phyloP scores from a whole-genome alignment of 192 early-diverging fungal species.

The Mycoemilia scoparia region DNA sequence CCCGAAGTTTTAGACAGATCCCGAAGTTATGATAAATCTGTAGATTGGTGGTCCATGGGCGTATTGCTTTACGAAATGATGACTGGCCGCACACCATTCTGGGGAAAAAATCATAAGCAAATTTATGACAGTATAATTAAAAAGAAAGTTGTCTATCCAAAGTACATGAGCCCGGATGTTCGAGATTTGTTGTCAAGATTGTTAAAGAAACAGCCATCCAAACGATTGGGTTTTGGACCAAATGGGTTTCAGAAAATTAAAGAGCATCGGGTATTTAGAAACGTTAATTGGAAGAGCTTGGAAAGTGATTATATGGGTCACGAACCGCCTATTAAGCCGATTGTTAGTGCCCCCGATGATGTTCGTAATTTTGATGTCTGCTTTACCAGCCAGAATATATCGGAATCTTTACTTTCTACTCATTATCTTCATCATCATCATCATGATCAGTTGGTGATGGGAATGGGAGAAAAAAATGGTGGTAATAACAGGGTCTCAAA shows the following conservation, averaged over 20 bases:
- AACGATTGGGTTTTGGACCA: constrained; percentile 33
- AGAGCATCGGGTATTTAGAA: constrained; percentile 55
- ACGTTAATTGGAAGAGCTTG: constrained; percentile 46
- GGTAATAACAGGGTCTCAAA: no score
- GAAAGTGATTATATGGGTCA: constrained; percentile 30
- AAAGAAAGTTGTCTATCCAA: constrained; percentile 61
- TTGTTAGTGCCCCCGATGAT: constrained; percentile 36
- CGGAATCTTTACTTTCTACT: constrained; percentile 19
- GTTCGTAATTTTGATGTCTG: constrained; percentile 64
- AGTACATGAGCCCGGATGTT: constrained; percentile 59
- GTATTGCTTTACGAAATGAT: constrained; percentile 86
- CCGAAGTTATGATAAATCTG: constrained; percentile 43
- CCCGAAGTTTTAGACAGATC: constrained; percentile 47
- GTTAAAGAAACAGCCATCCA: constrained; percentile 35
- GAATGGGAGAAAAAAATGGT: no score
- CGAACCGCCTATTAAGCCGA: constrained; percentile 46
- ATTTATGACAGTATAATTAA: constrained; percentile 70
- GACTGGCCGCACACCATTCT: constrained; percentile 66
- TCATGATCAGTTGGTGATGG: no score
- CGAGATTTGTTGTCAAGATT: constrained; percentile 58
- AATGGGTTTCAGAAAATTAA: constrained; percentile 18
- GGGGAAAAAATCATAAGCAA: constrained; percentile 58
- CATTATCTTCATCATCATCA: no score
- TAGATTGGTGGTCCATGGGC: constrained; percentile 88
- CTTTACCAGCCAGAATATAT: constrained; percentile 41